Conservation (phyloP, 352 stramenopile species). For the Aphanomyces invadans region DNA sequence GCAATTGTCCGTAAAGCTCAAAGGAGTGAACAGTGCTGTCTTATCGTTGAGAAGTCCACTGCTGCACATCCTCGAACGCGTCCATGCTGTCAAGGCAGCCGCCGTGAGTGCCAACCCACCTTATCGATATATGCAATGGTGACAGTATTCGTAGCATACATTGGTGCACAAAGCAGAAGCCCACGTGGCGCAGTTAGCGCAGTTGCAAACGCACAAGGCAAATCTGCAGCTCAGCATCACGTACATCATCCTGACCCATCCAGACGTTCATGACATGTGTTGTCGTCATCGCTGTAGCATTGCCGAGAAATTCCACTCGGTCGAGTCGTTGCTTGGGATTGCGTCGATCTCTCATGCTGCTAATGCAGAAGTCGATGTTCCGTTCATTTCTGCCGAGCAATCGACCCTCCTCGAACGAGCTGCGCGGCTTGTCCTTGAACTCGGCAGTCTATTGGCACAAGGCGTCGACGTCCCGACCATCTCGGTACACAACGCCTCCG, state of each 20-base stretch:
- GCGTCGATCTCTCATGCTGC: slow-evolving; percentile 24
- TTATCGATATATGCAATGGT: not conserved
- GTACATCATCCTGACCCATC: too few relatives aligned
- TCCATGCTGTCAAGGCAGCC: slow-evolving; percentile 55
- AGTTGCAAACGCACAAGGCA: slow-evolving; percentile 11
- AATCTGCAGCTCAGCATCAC: slow-evolving; percentile 20
- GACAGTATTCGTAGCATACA: slow-evolving; percentile 14
- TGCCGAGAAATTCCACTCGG: slow-evolving; percentile 61
- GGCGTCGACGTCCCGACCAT: slow-evolving; percentile 55
- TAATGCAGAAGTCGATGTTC: too few relatives aligned
- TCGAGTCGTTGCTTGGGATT: slow-evolving; percentile 74
- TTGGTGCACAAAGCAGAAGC: slow-evolving; percentile 5
- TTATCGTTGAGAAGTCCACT: slow-evolving; percentile 68
- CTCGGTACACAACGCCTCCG: slow-evolving; percentile 36
- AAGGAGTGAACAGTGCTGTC: slow-evolving; percentile 78
- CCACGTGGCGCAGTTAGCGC: not conserved
- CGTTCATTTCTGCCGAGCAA: not conserved
- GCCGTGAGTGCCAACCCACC: slow-evolving; percentile 33
- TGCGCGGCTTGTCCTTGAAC: slow-evolving; percentile 58
- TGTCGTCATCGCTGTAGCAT: slow-evolving; percentile 30
- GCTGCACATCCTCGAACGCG: slow-evolving; percentile 63
- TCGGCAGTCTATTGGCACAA: slow-evolving; percentile 64
- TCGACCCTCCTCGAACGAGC: slow-evolving; percentile 47
- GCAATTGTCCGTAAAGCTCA: slow-evolving; percentile 81
- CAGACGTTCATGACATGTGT: too few relatives aligned